Evolutionary conservation across 2,329 filamentous ascomycete species (phyloP), one percentile per base, ranked within the genome.

Genomic region (Ascomycota sp.): DNA sequence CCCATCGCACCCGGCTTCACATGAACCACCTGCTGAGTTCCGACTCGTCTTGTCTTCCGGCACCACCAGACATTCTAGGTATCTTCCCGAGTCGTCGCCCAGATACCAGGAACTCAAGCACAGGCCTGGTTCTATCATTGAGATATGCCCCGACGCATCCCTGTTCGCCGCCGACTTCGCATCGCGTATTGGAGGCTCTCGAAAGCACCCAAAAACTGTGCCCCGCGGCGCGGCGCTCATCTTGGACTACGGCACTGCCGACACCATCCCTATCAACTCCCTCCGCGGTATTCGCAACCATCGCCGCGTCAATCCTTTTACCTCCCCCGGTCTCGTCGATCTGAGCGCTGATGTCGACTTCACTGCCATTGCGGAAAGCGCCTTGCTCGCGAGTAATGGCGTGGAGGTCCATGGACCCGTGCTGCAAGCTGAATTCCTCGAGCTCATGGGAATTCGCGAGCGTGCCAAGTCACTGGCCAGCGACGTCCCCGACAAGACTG

Each of bases 341-440:
- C 61, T 98, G 15, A 83, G 75, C 39, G 86, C 80, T 1, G 86
- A 98, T 46, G 89, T 98, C 1, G 89, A 98, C 51, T 98, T 98
- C 46, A 67, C 69, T 0, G 82, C 76, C 8, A 57, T 98, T 1
- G 85, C 83, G 0, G 85, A 95, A 47, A 64, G 77, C 2, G 85
- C 85, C 0, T 63, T 80, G 27, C 57, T 65, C 24, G 78, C 79
- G 0, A 85, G 75, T 38, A 65, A 74, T 1, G 76, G 74, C 2
- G 72, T 95, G 4, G 89, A 98, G 51, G 80, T 93, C 6, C 85
- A 95, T 44, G 89, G 89, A 0, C 89, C 89, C 0, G 74, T 93
- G 2, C 71, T 83, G 36, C 89, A 98, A 53, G 81, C 70, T 0
- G 59, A 65, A 24, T 98, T 92, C 50, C 53, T 98, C 24, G 63